These are phyloP conservation scores for Yarrowia divulgata DNA, from an alignment of 805 yeast genomes.

Conservation along the genomic window DNA sequence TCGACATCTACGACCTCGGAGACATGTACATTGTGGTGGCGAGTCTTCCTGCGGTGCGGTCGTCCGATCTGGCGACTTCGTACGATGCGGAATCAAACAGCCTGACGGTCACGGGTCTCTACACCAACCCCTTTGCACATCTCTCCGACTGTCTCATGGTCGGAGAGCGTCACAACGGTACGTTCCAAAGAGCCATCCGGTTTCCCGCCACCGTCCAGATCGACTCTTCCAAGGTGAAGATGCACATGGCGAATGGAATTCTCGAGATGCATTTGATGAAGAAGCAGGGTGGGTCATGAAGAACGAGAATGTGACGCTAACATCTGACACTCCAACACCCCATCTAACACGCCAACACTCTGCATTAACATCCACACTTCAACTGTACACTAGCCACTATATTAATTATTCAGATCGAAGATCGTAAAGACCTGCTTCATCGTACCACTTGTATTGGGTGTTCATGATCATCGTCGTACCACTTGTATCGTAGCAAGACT, in stretches of 20 bases:
- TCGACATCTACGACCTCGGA: slow-evolving; percentile 26
- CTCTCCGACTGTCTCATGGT: slow-evolving; percentile 12
- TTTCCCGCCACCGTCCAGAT: slow-evolving; percentile 5
- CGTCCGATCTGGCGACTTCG: not conserved
- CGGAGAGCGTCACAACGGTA: not conserved
- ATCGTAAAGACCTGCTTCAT: too few species aligned
- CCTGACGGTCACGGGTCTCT: not conserved
- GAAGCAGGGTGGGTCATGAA: not conserved
- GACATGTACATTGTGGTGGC: slow-evolving; percentile 18
- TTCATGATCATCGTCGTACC: too few species aligned
- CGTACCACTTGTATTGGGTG: too few species aligned
- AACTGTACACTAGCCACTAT: too few species aligned
- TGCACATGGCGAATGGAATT: slow-evolving; percentile 26
- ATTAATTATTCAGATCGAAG: too few species aligned
- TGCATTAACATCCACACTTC: too few species aligned
- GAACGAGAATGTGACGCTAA: too few species aligned
- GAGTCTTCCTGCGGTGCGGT: slow-evolving; percentile 7
- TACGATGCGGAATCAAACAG: not conserved
- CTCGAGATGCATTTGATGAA: slow-evolving; percentile 23
- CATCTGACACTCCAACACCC: too few species aligned
- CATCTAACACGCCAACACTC: too few species aligned
- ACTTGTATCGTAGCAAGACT: too few species aligned
- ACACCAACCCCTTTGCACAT: slow-evolving; percentile 19
- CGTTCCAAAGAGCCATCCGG: not conserved
- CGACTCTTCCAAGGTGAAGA: not conserved